Evolutionary conservation across 1,284 basidiomycete species (phyloP).

Genomic region (Marasmius oreades): DNA sequence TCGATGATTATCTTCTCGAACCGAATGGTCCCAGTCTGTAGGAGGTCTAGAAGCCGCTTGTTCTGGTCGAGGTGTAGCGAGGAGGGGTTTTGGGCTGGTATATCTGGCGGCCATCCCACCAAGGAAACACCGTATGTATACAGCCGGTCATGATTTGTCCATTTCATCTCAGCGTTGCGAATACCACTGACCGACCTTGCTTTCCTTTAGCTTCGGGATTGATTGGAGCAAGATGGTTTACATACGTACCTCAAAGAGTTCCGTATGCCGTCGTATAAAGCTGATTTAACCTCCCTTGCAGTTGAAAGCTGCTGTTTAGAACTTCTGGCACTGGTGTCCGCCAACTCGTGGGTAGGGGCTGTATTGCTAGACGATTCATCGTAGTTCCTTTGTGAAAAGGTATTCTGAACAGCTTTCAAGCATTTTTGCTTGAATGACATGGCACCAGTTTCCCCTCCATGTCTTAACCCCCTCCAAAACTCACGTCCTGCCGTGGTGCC

Average conservation of each 20-base stretch:
- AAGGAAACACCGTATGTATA: conserved; percentile 53
- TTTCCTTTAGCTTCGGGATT: conserved; percentile 6
- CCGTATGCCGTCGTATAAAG: conserved; percentile 51
- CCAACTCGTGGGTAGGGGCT: conserved; percentile 9
- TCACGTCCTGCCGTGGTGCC: conserved; percentile 56
- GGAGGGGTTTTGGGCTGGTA: conserved; percentile 60
- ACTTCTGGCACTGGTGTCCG: conserved; percentile 3
- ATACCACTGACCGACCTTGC: conserved; percentile 49
- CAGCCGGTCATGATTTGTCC: conserved; percentile 60
- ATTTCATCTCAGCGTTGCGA: conserved; percentile 69
- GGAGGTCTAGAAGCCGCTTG: conserved; percentile 43
- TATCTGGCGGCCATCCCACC: conserved; percentile 55
- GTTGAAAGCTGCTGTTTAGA: conserved; percentile 26
- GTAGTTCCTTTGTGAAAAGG: conserved; percentile 10
- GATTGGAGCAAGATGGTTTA: background rate
- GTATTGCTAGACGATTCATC: conserved; percentile 8
- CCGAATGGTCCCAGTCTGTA: conserved; percentile 42
- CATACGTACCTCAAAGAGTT: conserved; percentile 45
- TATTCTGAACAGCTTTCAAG: conserved; percentile 18
- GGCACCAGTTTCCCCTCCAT: conserved; percentile 54
- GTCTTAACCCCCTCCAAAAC: conserved; percentile 58
- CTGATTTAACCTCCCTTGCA: conserved; percentile 42
- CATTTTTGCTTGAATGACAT: conserved; percentile 51
- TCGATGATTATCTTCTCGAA: conserved; percentile 36
- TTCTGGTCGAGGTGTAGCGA: conserved; percentile 50